Percentiles rank a stretch among this genome's conserved stretches.
These are phyloP conservation scores for Pezizomycotina sp. DNA, from an alignment of 2,329 filamentous ascomycete species.

Conservation along the genomic window DNA sequence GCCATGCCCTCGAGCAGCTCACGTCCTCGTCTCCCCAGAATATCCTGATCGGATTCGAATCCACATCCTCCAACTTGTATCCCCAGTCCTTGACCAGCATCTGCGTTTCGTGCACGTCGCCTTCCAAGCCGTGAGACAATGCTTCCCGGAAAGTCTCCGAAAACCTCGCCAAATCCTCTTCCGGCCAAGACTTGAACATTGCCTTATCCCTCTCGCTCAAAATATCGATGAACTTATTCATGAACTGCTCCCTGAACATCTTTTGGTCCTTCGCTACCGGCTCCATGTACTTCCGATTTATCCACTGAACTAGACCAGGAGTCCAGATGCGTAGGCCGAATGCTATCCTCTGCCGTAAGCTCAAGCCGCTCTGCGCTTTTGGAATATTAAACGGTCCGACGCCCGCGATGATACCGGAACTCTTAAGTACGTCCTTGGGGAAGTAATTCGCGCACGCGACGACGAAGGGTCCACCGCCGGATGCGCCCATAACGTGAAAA, in stretches of 20 bases:
- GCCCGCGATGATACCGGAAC: conserved; percentile 30
- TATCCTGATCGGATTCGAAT: conserved; percentile 24
- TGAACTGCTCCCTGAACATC: conserved; percentile 20
- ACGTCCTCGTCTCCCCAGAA: conserved; percentile 26
- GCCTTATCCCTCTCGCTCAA: conserved; percentile 4
- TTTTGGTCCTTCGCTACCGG: conserved; percentile 23
- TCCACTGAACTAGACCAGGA: conserved; percentile 21
- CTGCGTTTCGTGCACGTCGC: conserved; percentile 24
- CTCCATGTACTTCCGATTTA: conserved; percentile 20
- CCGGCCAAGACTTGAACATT: conserved; percentile 9
- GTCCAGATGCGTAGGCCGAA: conserved; percentile 9
- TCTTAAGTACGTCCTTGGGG: conserved; percentile 25
- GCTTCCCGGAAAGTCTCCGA: conserved; percentile 22
- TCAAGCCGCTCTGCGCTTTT: conserved; percentile 18
- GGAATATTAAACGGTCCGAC: conserved; percentile 28
- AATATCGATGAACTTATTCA: conserved; percentile 12
- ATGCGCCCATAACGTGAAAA: conserved; percentile 10
- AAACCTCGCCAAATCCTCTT: conserved; percentile 18
- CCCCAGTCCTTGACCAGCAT: conserved; percentile 26
- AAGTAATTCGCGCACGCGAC: conserved; percentile 15
- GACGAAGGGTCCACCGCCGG: conserved; percentile 14
- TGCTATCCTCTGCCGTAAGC: conserved; percentile 24
- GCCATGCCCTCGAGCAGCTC: conserved; percentile 27
- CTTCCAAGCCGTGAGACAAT: conserved; percentile 25
- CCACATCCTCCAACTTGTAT: conserved; percentile 25